Base-by-base conservation (phyloP, 345 rosid species). In the Sonneratia alba region DNA sequence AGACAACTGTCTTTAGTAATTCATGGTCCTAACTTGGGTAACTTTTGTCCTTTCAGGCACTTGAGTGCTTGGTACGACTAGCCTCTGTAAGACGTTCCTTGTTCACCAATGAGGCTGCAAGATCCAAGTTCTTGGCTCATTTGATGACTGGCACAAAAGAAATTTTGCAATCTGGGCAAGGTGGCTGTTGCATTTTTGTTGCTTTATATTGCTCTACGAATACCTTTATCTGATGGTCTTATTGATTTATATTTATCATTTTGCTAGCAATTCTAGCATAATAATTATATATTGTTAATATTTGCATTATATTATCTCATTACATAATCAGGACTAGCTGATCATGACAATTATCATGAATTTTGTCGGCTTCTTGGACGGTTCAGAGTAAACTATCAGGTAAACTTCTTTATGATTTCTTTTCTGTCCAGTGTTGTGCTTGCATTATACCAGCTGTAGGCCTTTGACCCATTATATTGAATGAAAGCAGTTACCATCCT, bases 271-370 rank as follows among this genome's bases (percentile, higher is more conserved):
- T 21, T 18, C 19, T 56, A 21, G 27, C 19, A 1, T 56, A 56
- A 1, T 56, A 56, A 56, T n/a, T 56, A 3, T 21, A 18, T 56
- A 6, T 7, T 24, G 4, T 61, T 61, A 61, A 32, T 24, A 19
- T 21, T 47, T 74, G 68, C 68, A 59, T 61, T 38, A 34, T 15
- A 57, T 19, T 56, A 42, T 66, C 27, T 24, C 65, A 45, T 66
- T 38, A 59, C 36, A 37, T 63, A 68, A 40, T 79, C 80, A 96
- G 99, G 99, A 78, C 99, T 96, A 83, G 91, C 96, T 77, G 99
- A 96, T 88, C 99, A 96, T 84, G 99, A 96, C 78, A 96, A 92
- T 81, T 96, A 96, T 81, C 99, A 96, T 82, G 99, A 88, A 76
- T 96, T 82, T 77, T 96, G 99, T 81, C 98, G 98, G 73, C 97